phyloP scores from a whole-genome alignment of 176 grass and related monocot species.

The Saccharum spontaneum region DNA sequence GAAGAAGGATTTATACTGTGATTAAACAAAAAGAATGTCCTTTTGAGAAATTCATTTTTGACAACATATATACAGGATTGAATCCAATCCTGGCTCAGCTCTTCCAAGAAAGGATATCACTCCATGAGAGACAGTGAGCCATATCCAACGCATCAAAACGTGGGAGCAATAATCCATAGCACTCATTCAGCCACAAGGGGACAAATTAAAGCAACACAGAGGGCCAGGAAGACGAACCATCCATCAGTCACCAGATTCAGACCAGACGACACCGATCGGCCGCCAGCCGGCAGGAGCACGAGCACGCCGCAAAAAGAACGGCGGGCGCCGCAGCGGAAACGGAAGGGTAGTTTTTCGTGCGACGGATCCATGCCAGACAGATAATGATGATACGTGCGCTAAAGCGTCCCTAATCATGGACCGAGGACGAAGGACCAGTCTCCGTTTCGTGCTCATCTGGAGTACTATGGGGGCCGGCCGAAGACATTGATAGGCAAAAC shows the following conservation, averaged over 20 bases:
- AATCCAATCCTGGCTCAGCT: no score
- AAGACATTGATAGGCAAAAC: neutral
- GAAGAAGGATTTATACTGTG: no score
- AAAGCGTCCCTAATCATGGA: neutral
- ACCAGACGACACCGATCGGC: neutral
- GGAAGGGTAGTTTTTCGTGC: neutral
- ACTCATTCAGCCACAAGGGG: neutral
- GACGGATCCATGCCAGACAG: neutral
- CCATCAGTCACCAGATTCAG: neutral
- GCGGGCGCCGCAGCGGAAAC: neutral
- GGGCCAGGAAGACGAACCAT: neutral
- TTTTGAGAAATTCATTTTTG: no score
- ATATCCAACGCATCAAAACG: neutral
- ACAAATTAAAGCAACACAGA: neutral
- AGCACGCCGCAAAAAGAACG: constrained; percentile 16
- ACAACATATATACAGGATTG: no score
- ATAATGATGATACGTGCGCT: neutral
- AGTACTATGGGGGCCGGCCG: neutral
- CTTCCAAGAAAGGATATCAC: no score
- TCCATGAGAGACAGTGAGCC: no score
- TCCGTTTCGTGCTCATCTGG: neutral
- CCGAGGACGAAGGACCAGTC: no score
- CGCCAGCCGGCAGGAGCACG: neutral
- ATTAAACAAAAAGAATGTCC: no score
- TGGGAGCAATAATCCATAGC: neutral